Evolutionary conservation across 2,329 filamentous ascomycete genomes (phyloP).

Genomic region (Fusarium sterilihyphosum): DNA sequence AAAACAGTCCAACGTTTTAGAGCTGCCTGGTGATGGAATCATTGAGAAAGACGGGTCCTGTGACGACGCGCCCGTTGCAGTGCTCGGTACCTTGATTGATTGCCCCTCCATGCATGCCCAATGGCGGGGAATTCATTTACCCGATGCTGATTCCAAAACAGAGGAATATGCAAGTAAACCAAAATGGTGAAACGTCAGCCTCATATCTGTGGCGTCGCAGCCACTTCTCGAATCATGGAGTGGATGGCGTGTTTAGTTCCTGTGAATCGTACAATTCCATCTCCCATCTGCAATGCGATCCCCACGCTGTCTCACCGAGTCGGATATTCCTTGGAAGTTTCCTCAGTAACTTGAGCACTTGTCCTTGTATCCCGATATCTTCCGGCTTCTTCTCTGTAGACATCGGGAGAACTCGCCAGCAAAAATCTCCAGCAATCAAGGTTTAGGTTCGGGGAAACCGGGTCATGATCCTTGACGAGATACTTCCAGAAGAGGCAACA

Average conservation of each 20-base stretch:
- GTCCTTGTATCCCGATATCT: conserved; percentile 10
- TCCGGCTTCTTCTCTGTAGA: neutral
- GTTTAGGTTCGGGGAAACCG: conserved; percentile 24
- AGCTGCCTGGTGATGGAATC: conserved; percentile 35
- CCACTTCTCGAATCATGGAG: conserved; percentile 25
- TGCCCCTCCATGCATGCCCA: conserved; percentile 36
- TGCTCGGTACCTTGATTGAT: conserved; percentile 31
- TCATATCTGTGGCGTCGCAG: neutral
- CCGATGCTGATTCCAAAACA: neutral
- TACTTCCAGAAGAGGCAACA: conserved; percentile 17
- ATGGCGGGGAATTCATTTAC: conserved; percentile 33
- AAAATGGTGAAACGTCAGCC: neutral
- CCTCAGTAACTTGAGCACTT: conserved; percentile 6
- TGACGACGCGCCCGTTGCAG: conserved; percentile 27
- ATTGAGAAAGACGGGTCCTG: conserved; percentile 17
- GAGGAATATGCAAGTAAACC: conserved; percentile 6
- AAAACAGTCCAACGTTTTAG: conserved; percentile 4
- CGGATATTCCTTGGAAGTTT: conserved; percentile 6
- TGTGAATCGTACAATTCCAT: conserved; percentile 37
- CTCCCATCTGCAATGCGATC: conserved; percentile 14
- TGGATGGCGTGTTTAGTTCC: conserved; percentile 34
- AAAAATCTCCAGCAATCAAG: conserved; percentile 10
- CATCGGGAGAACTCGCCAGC: conserved; percentile 13
- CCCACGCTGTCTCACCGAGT: conserved; percentile 27
- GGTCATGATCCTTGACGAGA: conserved; percentile 9